Percentiles rank a stretch among this genome's conserved stretches.
Evolutionary conservation across 441 rosid genomes (phyloP).

Genomic region (Pelargonium citronellum): DNA sequence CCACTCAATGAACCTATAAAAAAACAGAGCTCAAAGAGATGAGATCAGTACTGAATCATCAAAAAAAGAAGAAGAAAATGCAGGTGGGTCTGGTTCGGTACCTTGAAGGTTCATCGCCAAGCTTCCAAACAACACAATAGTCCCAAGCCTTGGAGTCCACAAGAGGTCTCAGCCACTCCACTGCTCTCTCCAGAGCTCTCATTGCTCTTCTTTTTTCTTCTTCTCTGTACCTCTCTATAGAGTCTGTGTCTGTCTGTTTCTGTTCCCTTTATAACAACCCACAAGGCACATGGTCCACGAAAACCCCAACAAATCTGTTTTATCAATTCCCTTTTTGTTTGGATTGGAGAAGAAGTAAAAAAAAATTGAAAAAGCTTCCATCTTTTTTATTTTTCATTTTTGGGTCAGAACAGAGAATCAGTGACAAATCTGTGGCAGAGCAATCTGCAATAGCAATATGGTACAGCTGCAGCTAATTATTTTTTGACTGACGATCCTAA

Average conservation of each 20-base stretch:
- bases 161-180: conserved; percentile 65
- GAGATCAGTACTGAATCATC: background rate
- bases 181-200: conserved; percentile 42
- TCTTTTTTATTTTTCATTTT: background rate
- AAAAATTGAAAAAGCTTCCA: background rate
- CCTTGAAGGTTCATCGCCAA: conserved; percentile 74
- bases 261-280: background rate
- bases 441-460: background rate
- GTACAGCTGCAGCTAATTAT: background rate
- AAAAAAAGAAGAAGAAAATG: background rate
- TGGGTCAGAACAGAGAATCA: background rate
- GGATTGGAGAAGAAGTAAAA: background rate
- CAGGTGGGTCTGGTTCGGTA: background rate
- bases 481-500: background rate
- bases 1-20: conserved; percentile 72
- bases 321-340: background rate
- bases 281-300: background rate
- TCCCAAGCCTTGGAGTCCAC: conserved; percentile 64
- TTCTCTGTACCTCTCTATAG: background rate
- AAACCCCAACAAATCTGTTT: background rate
- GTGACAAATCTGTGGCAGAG: background rate
- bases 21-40: background rate
- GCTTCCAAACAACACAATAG: conserved; percentile 68
- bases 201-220: conserved; percentile 22
- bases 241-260: background rate